Conservation (phyloP, 805 yeast genomes). For the Candida tibetensis region DNA sequence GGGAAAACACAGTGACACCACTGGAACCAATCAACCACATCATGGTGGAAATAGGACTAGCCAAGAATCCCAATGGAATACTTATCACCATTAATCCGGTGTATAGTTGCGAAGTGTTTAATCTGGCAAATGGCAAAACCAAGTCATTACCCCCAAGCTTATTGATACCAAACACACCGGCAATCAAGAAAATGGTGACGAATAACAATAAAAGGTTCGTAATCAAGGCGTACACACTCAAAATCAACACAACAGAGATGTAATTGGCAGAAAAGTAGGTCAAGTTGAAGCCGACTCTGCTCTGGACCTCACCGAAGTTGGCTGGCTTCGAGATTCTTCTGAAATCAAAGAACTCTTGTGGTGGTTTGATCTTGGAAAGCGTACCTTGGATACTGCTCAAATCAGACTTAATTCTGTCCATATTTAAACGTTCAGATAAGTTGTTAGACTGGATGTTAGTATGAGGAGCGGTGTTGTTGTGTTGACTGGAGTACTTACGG, state of each 20-base stretch:
- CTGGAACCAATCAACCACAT: constrained; percentile 92
- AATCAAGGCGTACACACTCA: constrained; percentile 80
- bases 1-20: constrained; percentile 72
- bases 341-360: constrained; percentile 90
- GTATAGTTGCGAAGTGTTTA: constrained; percentile 78
- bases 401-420: constrained; percentile 24
- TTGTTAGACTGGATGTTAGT: constrained; percentile 14
- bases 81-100: constrained; percentile 75
- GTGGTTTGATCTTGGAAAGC: constrained; percentile 74
- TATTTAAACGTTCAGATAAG: constrained; percentile 22
- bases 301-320: constrained; percentile 84
- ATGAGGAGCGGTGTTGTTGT: background rate
- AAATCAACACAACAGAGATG: constrained; percentile 63
- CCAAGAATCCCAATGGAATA: constrained; percentile 78
- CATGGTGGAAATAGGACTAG: constrained; percentile 84
- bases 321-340: constrained; percentile 88
- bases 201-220: constrained; percentile 83
- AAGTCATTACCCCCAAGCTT: constrained; percentile 81
- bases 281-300: constrained; percentile 82
- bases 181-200: constrained; percentile 68
- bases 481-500: constrained; percentile 4
- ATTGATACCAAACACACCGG: constrained; percentile 76
- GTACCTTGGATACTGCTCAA: constrained; percentile 52
- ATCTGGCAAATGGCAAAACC: constrained; percentile 65
- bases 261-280: constrained; percentile 88